phyloP scores from a whole-genome alignment of 208 protist genomes.

The Wallacemonas collosoma region DNA sequence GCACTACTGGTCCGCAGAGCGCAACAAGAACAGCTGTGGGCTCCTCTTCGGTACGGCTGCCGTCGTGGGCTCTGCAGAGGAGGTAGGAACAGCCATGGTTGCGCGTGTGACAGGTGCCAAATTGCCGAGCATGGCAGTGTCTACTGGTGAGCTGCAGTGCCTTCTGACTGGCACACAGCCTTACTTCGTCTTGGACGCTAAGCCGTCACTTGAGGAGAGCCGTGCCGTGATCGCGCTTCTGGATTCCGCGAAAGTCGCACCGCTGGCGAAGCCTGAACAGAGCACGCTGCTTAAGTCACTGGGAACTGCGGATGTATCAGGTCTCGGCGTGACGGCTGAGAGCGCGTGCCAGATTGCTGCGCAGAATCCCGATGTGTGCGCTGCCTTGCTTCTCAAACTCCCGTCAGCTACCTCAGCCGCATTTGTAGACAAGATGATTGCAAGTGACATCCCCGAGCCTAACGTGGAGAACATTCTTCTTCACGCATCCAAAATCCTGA shows the following conservation, averaged over 20 bases:
- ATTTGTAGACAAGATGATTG: constrained; percentile 53
- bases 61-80: constrained; percentile 36
- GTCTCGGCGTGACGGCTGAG: constrained; percentile 42
- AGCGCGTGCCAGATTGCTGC: constrained; percentile 41
- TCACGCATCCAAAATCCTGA: constrained; percentile 39
- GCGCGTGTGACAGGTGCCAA: constrained; percentile 37
- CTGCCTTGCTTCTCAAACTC: constrained; percentile 48
- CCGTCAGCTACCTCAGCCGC: constrained; percentile 30
- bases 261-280: constrained; percentile 46
- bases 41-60: constrained; percentile 40
- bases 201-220: constrained; percentile 42
- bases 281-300: constrained; percentile 38
- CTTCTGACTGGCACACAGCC: constrained; percentile 38
- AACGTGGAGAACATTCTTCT: constrained; percentile 60
- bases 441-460: constrained; percentile 36
- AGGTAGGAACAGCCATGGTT: constrained; percentile 34
- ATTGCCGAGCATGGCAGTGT: constrained; percentile 49
- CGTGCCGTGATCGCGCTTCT: constrained; percentile 39
- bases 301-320: constrained; percentile 35
- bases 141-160: constrained; percentile 59
- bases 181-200: constrained; percentile 52
- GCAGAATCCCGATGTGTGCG: constrained; percentile 63
- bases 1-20: constrained; percentile 54
- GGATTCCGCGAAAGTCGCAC: constrained; percentile 22
- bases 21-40: constrained; percentile 46